phyloP scores from a whole-genome alignment of 331 rosid genomes.

The Saraca asoca region DNA sequence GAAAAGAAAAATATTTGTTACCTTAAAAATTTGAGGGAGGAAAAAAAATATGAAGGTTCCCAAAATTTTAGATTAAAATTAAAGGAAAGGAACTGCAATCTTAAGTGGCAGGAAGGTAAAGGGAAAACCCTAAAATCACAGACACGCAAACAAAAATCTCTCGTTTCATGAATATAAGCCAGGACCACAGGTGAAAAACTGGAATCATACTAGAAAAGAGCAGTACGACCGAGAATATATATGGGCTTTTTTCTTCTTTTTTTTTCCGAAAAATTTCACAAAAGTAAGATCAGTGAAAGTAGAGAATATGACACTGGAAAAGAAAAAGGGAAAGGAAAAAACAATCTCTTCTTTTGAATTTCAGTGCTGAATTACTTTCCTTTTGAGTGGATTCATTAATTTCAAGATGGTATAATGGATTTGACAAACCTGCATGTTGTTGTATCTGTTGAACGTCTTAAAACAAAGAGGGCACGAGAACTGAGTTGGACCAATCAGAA shows the following conservation, averaged over 20 bases:
- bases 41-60: not conserved
- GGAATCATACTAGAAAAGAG: slow-evolving; percentile 39
- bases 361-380: not conserved
- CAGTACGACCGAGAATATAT: slow-evolving; percentile 33
- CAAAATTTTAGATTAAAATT: slow-evolving; percentile 8
- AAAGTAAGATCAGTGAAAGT: slow-evolving; percentile 46
- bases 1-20: not conserved
- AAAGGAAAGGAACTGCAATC: slow-evolving; percentile 28
- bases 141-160: slow-evolving; percentile 4
- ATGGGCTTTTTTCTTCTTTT: slow-evolving; percentile 28
- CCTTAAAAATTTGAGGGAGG: not conserved
- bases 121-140: slow-evolving; percentile 53
- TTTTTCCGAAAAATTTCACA: slow-evolving; percentile 44
- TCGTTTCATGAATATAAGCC: slow-evolving; percentile 29
- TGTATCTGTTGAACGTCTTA: slow-evolving; percentile 90
- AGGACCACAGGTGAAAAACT: slow-evolving; percentile 43
- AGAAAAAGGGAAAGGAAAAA: slow-evolving; percentile 1
- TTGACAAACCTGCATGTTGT: slow-evolving; percentile 77
- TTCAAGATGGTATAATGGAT: slow-evolving; percentile 12
- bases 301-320: not conserved
- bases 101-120: not conserved
- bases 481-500: slow-evolving; percentile 84
- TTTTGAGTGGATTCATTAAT: slow-evolving; percentile 6
- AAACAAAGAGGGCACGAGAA: slow-evolving; percentile 88
- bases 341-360: slow-evolving; percentile 19